Evolutionary conservation across 1,139 yeast species (phyloP).

Genomic region (Scheffersomyces segobiensis): DNA sequence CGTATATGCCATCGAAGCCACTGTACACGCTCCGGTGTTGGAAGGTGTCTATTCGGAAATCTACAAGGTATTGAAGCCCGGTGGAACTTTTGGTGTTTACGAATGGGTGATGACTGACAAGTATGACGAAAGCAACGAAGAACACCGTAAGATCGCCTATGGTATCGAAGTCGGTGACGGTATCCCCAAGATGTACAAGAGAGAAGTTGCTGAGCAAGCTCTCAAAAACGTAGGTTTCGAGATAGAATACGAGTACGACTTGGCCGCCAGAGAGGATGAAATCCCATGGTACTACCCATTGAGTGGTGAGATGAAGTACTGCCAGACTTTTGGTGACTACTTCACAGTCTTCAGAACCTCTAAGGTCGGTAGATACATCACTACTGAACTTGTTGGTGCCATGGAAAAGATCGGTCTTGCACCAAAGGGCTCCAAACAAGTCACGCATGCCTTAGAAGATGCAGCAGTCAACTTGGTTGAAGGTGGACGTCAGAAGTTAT

Average conservation of each 20-base stretch:
- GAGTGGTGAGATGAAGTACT: constrained; percentile 88
- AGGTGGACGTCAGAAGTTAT: constrained; percentile 86
- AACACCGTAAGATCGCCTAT: constrained; percentile 92
- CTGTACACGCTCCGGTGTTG: constrained; percentile 95
- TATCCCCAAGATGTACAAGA: constrained; percentile 93
- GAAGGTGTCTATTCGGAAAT: constrained; percentile 97
- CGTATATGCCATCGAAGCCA: constrained; percentile 97
- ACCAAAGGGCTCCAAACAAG: constrained; percentile 91
- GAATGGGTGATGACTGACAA: constrained; percentile 99
- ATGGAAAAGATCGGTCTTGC: constrained; percentile 86
- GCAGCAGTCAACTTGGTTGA: constrained; percentile 95
- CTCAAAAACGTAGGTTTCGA: constrained; percentile 86
- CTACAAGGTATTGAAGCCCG: constrained; percentile 94
- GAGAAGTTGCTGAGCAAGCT: constrained; percentile 85
- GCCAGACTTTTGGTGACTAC: constrained; percentile 76
- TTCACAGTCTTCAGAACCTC: constrained; percentile 91
- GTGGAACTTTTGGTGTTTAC: constrained; percentile 96
- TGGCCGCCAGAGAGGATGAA: constrained; percentile 80
- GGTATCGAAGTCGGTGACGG: constrained; percentile 99
- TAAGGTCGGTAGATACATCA: constrained; percentile 76
- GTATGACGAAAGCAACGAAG: constrained; percentile 83
- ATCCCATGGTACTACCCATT: constrained; percentile 99
- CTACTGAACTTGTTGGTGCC: constrained; percentile 76
- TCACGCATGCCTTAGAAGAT: constrained; percentile 89
- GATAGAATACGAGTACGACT: constrained; percentile 70